Evolutionary conservation across 352 stramenopile species (phyloP), one percentile per base, ranked within the genome.

Genomic region (Pythium monospermum): DNA sequence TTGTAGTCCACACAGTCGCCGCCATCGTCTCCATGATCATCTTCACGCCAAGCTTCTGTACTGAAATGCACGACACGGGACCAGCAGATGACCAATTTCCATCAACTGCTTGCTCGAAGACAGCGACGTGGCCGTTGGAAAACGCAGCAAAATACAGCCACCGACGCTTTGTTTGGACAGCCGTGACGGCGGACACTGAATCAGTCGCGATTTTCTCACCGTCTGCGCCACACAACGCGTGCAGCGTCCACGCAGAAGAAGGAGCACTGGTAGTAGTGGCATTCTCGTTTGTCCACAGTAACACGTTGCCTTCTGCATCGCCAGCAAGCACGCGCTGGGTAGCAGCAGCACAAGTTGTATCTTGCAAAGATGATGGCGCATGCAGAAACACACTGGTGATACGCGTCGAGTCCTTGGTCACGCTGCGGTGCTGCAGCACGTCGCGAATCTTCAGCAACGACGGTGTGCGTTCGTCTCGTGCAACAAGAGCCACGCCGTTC

Each of bases 241-340:
- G 27, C 10, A 70, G 39, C 11, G 49, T 38, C 71, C 71, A 76
- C 16, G 43, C 28, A 6, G 33, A 23, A 15, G 7, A 16, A 27
- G 4, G 16, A 31, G n/a, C n/a, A n/a, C n/a, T n/a, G n/a, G n/a
- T n/a, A n/a, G n/a, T n/a, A n/a, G n/a, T n/a, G 1, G 7, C 3
- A 1, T 11, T 13, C 0, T 8, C 3, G 18, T 38, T 44, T 12
- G 59, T 57, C 78, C 78, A 89, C 4, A 87, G 59, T 22, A 85
- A 68, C n/a, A 83, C 73, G 43, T 67, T 64, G 21, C 78, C 75
- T 43, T 83, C 64, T 39, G 75, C 81, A 54, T 89, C 73, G 6
- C 75, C 78, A 3, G 73, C 78, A 3, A 89, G n/a, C 23, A 89
- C 69, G 13, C 50, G 58, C 19, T 52, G 21, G 5, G 30, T 5